These are phyloP conservation scores for Prunus campanulata DNA, from an alignment of 306 rosid species.

Conservation along the genomic window DNA sequence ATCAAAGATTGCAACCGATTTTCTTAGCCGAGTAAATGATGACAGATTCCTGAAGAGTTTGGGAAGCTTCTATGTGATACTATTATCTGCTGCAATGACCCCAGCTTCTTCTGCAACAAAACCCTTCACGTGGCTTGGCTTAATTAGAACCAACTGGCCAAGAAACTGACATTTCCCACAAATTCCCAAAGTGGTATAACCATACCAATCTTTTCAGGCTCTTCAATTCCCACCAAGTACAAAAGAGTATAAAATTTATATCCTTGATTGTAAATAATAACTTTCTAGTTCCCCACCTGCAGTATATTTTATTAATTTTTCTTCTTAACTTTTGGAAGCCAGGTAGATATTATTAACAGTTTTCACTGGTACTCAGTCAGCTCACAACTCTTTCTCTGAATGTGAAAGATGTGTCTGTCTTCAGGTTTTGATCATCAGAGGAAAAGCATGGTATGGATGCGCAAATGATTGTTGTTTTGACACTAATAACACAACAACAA, in stretches of 20 bases:
- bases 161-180: slow-evolving; percentile 8
- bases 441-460: background rate
- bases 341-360: background rate
- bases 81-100: background rate
- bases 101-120: slow-evolving; percentile 13
- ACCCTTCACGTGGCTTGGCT: slow-evolving; percentile 1
- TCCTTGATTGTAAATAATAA: background rate
- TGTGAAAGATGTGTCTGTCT: background rate
- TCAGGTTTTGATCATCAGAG: background rate
- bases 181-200: background rate
- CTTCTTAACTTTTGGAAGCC: background rate
- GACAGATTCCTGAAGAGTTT: background rate
- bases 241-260: background rate
- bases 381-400: background rate
- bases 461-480: background rate
- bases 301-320: background rate
- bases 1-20: background rate
- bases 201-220: slow-evolving; percentile 33
- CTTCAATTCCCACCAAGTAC: slow-evolving; percentile 16
- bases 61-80: background rate
- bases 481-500: background rate
- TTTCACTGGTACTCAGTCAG: background rate
- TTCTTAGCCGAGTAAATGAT: background rate
- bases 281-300: background rate
- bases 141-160: slow-evolving; percentile 4